These are phyloP conservation scores for Geotrichum siamense DNA, from an alignment of 1,139 yeast species.

Conservation along the genomic window DNA sequence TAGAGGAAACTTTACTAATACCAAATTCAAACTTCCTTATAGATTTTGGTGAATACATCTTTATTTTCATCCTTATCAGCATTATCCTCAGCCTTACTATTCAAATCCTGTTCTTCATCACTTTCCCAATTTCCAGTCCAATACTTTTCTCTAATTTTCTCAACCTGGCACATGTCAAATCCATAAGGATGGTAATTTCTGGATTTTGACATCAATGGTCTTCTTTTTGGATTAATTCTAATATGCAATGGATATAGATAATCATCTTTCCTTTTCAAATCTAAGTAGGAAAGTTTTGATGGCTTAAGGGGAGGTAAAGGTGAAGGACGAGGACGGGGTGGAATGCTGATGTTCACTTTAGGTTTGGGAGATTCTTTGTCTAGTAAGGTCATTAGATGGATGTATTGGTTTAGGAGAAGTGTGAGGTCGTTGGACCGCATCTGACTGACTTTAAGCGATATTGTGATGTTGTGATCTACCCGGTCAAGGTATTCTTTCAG, in stretches of 20 bases:
- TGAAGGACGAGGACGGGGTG: background rate
- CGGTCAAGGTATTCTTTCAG: background rate
- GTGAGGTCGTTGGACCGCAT: background rate
- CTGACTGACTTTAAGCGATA: background rate
- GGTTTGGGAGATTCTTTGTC: background rate
- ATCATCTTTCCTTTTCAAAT: slow-evolving; percentile 11
- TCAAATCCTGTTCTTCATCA: background rate
- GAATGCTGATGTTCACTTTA: background rate
- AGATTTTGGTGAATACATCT: background rate
- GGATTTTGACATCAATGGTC: slow-evolving; percentile 8
- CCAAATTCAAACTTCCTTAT: background rate
- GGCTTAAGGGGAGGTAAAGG: background rate
- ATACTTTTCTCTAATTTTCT: slow-evolving; percentile 1
- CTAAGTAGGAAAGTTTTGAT: background rate
- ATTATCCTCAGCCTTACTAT: too few relatives aligned
- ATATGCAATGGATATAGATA: slow-evolving; percentile 13
- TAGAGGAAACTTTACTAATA: too few relatives aligned
- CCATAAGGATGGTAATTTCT: slow-evolving; percentile 17
- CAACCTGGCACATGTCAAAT: slow-evolving; percentile 10
- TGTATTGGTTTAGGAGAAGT: slow-evolving; percentile 2
- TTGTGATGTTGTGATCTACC: background rate
- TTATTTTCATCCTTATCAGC: too few relatives aligned
- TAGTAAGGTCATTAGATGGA: background rate
- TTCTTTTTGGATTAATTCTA: slow-evolving; percentile 8
- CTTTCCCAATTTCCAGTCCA: slow-evolving; percentile 1